A percentile compares a stretch with the other conserved stretches of the same genome.
These are phyloP conservation scores for Flaveria linearis DNA, from an alignment of 129 eudicot genomes.

Conservation along the genomic window DNA sequence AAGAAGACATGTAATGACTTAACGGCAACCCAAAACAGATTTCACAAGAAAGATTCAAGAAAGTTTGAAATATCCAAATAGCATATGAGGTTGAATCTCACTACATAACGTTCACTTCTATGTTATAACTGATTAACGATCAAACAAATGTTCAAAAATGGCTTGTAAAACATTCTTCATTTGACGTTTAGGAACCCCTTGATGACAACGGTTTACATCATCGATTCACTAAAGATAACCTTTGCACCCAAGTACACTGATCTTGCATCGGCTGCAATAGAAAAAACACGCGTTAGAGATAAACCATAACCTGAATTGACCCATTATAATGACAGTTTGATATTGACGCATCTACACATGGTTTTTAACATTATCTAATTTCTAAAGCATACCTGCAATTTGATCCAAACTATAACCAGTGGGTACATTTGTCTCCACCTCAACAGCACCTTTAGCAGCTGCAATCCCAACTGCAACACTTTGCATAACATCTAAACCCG, in stretches of 20 bases:
- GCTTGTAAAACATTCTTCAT: slow-evolving; percentile 4
- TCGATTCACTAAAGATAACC: slow-evolving; percentile 55
- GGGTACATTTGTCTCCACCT: slow-evolving; percentile 76
- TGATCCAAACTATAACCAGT: slow-evolving; percentile 39
- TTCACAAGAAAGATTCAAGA: background rate
- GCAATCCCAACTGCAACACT: slow-evolving; percentile 92
- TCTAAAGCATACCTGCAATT: slow-evolving; percentile 60
- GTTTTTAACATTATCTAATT: background rate
- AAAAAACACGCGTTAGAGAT: slow-evolving; percentile 12
- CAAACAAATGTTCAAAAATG: background rate
- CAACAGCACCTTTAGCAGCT: slow-evolving; percentile 84
- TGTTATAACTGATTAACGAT: background rate
- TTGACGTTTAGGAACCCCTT: background rate
- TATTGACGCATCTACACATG: background rate
- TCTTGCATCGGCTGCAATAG: slow-evolving; percentile 75
- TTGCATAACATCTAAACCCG: slow-evolving; percentile 86
- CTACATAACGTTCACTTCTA: background rate
- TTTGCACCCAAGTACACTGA: slow-evolving; percentile 58
- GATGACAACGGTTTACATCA: slow-evolving; percentile 35
- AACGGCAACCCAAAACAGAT: background rate
- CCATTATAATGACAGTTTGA: background rate
- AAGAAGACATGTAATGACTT: background rate
- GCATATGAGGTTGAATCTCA: background rate
- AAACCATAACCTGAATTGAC: background rate
- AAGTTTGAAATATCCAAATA: background rate